Percentiles rank a stretch among this genome's conserved stretches.
These are phyloP conservation scores for Chaetomium olivaceum DNA, from an alignment of 2,329 filamentous ascomycete genomes.

Conservation along the genomic window DNA sequence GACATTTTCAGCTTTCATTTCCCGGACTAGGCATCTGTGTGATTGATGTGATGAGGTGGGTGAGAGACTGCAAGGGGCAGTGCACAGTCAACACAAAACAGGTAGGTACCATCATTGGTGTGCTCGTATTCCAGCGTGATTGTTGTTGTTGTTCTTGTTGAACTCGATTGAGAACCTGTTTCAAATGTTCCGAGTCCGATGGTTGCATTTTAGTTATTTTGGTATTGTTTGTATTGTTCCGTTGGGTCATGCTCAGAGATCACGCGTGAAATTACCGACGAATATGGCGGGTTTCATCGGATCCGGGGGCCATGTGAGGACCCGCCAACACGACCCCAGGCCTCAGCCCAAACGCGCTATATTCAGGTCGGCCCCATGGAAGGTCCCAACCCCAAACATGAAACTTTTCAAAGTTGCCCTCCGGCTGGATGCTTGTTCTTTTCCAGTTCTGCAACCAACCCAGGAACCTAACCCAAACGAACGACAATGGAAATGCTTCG, in stretches of 20 bases:
- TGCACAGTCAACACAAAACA: too few species aligned
- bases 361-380: not conserved
- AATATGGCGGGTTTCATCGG: not conserved
- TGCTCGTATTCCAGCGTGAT: too few species aligned
- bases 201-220: not conserved
- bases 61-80: too few species aligned
- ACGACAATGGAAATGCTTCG: too few species aligned
- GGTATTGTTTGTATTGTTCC: not conserved
- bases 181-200: not conserved
- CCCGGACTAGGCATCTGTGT: too few species aligned
- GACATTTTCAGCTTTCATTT: not conserved
- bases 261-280: not conserved
- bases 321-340: too few species aligned
- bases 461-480: not conserved
- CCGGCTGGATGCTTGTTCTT: not conserved
- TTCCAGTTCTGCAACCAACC: not conserved
- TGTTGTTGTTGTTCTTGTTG: too few species aligned
- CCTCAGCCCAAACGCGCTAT: not conserved
- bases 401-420: not conserved
- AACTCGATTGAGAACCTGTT: not conserved
- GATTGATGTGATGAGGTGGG: too few species aligned
- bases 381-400: not conserved
- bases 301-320: not conserved
- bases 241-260: not conserved
- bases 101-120: too few species aligned